Percentiles rank a stretch among this genome's conserved stretches.
Evolutionary conservation across 1,284 basidiomycete species (phyloP).

Genomic region (Exsudoporus floridanus): DNA sequence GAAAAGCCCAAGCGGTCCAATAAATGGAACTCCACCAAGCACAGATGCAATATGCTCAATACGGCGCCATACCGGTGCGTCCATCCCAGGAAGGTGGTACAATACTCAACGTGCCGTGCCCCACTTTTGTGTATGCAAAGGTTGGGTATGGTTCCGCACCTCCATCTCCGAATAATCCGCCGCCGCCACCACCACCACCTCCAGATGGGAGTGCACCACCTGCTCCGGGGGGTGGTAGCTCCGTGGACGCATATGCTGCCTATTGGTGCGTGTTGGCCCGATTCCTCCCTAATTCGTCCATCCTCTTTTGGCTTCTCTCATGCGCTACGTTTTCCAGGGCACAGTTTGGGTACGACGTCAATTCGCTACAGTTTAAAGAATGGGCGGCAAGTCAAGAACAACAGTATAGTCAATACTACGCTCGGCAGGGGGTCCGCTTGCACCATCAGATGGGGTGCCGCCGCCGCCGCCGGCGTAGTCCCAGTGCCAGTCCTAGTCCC

Average conservation of each 20-base stretch:
- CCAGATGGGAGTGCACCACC: constrained; percentile 47
- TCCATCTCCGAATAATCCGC: constrained; percentile 54
- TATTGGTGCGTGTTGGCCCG: constrained; percentile 56
- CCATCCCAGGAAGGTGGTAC: constrained; percentile 3
- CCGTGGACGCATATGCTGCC: constrained; percentile 62
- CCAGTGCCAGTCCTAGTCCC: not conserved
- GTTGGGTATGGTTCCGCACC: constrained; percentile 57
- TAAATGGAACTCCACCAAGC: constrained; percentile 82
- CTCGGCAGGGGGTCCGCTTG: constrained; percentile 38
- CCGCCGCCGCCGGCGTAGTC: constrained; percentile 25
- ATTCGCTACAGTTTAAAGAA: constrained; percentile 75
- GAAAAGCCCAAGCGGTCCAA: constrained; percentile 67
- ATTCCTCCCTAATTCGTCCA: not conserved
- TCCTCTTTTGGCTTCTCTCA: not conserved
- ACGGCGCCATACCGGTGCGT: constrained; percentile 61
- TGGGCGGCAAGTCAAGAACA: constrained; percentile 71
- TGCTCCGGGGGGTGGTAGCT: constrained; percentile 39
- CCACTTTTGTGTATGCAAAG: constrained; percentile 6
- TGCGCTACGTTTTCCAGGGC: constrained; percentile 50
- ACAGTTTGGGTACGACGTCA: constrained; percentile 87
- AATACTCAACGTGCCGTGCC: not conserved
- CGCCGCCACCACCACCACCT: constrained; percentile 61
- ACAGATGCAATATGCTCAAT: constrained; percentile 75
- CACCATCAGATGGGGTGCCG: constrained; percentile 21
- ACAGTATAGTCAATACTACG: constrained; percentile 74